Evolutionary conservation across 148 eudicot species (phyloP).

Genomic region (Vaccinium myrtillus): DNA sequence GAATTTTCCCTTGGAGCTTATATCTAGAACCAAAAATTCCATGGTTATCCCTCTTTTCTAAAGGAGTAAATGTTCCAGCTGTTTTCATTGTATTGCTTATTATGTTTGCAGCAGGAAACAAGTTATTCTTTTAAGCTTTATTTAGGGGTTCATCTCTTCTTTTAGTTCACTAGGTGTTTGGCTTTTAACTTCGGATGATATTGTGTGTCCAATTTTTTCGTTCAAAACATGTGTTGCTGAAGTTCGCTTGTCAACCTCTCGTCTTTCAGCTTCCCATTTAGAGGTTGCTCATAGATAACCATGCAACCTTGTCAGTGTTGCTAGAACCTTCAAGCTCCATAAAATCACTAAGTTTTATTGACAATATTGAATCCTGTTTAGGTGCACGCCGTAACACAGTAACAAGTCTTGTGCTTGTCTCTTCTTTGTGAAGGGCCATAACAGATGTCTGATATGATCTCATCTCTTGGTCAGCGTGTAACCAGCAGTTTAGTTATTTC

Average conservation of each 20-base stretch:
- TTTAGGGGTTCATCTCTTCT: neutral
- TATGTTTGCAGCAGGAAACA: neutral
- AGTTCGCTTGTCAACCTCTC: neutral
- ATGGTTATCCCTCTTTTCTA: neutral
- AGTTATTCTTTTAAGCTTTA: neutral
- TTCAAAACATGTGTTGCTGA: neutral
- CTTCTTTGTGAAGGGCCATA: neutral
- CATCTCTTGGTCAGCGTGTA: neutral
- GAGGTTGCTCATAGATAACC: slow-evolving; percentile 4
- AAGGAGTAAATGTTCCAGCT: neutral
- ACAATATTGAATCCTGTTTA: neutral
- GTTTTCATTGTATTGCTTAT: neutral
- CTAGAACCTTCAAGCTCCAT: neutral
- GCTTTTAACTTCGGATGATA: neutral
- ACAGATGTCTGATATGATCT: neutral
- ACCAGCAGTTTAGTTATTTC: neutral
- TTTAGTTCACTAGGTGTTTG: neutral
- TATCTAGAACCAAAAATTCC: neutral
- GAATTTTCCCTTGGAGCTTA: neutral
- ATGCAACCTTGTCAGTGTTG: neutral
- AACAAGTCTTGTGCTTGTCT: neutral
- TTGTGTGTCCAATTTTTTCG: neutral
- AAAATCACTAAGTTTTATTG: neutral
- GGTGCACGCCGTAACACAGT: neutral
- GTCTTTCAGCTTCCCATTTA: neutral